Evolutionary conservation across 2,329 filamentous ascomycete species (phyloP).

Genomic region (Cadophora sp.): DNA sequence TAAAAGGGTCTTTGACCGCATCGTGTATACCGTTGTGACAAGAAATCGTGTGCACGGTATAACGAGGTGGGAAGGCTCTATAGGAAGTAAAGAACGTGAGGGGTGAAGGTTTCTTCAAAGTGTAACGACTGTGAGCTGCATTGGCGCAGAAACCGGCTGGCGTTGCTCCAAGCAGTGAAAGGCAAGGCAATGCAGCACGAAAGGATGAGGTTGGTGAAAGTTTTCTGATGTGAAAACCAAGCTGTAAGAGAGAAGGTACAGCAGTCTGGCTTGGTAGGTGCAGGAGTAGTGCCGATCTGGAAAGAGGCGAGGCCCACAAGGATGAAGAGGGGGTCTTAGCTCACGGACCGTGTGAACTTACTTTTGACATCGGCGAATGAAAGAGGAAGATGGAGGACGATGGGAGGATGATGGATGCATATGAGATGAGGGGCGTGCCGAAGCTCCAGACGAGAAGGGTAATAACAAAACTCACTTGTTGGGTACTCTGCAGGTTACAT

Average conservation of each 20-base stretch:
- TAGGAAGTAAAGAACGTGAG: slow-evolving; percentile 29
- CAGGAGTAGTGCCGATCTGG: slow-evolving; percentile 19
- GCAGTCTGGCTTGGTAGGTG: slow-evolving; percentile 15
- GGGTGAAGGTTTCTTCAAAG: slow-evolving; percentile 33
- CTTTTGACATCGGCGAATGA: slow-evolving; percentile 24
- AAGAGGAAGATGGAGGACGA: not conserved
- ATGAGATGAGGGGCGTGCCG: slow-evolving; percentile 23
- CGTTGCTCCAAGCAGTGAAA: slow-evolving; percentile 30
- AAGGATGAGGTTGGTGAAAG: slow-evolving; percentile 18
- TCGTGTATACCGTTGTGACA: slow-evolving; percentile 33
- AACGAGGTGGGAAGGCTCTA: slow-evolving; percentile 28
- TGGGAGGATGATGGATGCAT: not conserved
- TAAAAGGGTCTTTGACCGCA: slow-evolving; percentile 32
- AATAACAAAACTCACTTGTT: slow-evolving; percentile 11
- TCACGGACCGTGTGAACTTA: slow-evolving; percentile 6
- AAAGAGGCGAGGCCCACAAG: slow-evolving; percentile 24
- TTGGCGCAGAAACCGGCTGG: slow-evolving; percentile 34
- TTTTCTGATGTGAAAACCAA: slow-evolving; percentile 30
- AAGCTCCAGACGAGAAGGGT: slow-evolving; percentile 21
- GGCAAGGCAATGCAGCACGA: slow-evolving; percentile 22
- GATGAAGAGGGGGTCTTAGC: slow-evolving; percentile 7
- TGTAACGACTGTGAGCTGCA: slow-evolving; percentile 34
- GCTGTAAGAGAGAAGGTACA: slow-evolving; percentile 27
- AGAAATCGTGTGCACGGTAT: slow-evolving; percentile 26
- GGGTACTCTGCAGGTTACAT: not conserved